Evolutionary conservation across 2,329 filamentous ascomycete genomes (phyloP), one percentile per base, ranked within the genome.

Genomic region (Lecanosticta acicola): DNA sequence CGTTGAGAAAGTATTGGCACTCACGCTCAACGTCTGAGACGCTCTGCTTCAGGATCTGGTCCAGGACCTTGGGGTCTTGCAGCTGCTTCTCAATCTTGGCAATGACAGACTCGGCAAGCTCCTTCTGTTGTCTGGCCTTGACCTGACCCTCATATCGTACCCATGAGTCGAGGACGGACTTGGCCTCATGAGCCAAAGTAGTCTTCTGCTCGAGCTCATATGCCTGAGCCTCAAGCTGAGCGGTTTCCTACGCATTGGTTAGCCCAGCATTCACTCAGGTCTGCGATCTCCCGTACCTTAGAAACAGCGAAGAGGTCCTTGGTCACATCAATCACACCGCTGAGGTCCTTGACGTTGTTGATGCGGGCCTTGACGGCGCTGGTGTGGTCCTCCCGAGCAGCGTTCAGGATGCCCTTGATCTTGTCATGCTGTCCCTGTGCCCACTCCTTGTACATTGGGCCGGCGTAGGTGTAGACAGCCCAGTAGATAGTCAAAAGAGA

Each of bases 41-140:
- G 71, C 89, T 95, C 80, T 98, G 93, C 76, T 93, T 85, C 62
- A 98, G 83, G 66, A 98, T 96, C 77, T 96, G 89, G 79, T 96
- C 88, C 63, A 98, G 83, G 59, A 84, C 80, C 82, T 90, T 97
- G 71, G 94, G 93, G 80, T 86, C 96, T 80, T 96, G 87, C 49
- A 98, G 83, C 80, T 97, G 91, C 83, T 97, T 97, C 73, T 87
- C 84, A 68, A 97, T 93, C 83, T 96, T 98, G 78, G 85, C 82
- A 66, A 98, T 97, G 72, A 98, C 78, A 71, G 76, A 81, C 68
- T 94, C 83, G 56, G 93, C 88, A 58, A 98, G 82, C 80, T 98
- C 93, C 73, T 80, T 84, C 81, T 98, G 93, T 79, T 98, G 89
- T 71, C 93, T 85, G 78, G 91, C 85, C 86, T 97, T 98, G 67